phyloP scores from a whole-genome alignment of 23 red algal genomes.

The Porphyridium purpureum region DNA sequence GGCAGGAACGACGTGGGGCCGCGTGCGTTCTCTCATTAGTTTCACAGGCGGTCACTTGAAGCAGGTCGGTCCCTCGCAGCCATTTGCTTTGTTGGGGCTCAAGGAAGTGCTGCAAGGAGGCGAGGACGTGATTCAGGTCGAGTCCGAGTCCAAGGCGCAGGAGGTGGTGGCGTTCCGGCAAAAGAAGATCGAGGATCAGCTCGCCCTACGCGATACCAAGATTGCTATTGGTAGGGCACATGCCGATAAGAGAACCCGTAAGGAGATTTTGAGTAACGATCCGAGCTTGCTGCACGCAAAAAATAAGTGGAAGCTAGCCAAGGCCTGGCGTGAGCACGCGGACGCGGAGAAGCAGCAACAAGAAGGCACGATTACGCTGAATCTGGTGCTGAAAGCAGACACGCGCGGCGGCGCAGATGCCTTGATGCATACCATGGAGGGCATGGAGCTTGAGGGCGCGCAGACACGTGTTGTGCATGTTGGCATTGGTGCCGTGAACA shows the following conservation, averaged over 20 bases:
- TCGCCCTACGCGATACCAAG: not conserved
- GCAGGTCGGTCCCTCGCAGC: constrained; percentile 25
- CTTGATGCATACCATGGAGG: constrained; percentile 36
- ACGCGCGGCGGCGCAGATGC: constrained; percentile 65
- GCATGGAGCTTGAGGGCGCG: constrained; percentile 13
- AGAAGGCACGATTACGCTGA: constrained; percentile 2
- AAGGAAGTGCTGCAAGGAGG: constrained; percentile 38
- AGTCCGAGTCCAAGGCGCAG: constrained; percentile 14
- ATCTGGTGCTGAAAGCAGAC: constrained; percentile 43
- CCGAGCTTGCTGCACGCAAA: not conserved
- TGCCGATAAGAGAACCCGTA: constrained; percentile 2
- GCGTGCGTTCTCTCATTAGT: constrained; percentile 31
- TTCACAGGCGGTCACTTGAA: constrained; percentile 6
- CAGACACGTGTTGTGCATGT: constrained; percentile 21
- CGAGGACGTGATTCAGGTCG: constrained; percentile 26
- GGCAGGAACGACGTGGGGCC: constrained; percentile 17
- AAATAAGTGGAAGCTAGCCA: not conserved
- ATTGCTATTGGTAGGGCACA: not conserved
- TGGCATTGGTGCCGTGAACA: constrained; percentile 50
- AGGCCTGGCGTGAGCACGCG: not conserved
- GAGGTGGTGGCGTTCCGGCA: not conserved
- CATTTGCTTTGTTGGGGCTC: constrained; percentile 47
- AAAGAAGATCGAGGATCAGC: not conserved
- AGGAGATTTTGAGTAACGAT: not conserved
- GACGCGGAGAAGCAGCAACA: not conserved